Evolutionary conservation across 305 asterid species (phyloP), one percentile per base, ranked within the genome.

Genomic region (Ajuga reptans): DNA sequence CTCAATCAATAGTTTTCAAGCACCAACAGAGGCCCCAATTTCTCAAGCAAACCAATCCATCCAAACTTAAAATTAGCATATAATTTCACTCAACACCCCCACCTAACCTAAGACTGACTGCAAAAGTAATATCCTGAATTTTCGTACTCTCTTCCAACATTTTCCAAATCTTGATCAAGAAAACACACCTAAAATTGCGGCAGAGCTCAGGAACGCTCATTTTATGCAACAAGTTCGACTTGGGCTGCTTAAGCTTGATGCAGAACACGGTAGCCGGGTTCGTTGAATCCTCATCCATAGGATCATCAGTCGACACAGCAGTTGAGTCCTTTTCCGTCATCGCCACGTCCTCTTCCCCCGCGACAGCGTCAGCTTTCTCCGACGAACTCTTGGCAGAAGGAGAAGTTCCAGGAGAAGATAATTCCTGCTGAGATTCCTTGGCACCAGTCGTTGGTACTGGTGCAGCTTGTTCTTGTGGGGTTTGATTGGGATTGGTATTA

Each of bases 171-270:
- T 59, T 37, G 56, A 79, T 29, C 66, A 16, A 4, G 34, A 6
- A 59, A 81, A 17, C 58, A 27, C 80, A 92, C 98, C 98, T 92
- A 71, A 92, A 92, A 65, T 85, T 90, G 17, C 98, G 97, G 80
- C 98, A 92, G 36, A 92, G 98, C 81, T 93, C 98, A 0, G 98
- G 98, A 73, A 93, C 97, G 57, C 95, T 87, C 98, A 93, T 93
- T 72, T 93, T 93, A 64, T 88, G 86, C 78, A 84, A 82, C 80
- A 90, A 82, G 80, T 83, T 93, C 9, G 92, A 84, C 78, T 68
- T 89, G 0, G 94, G 95, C 78, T 93, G 98, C 82, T 83, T 87
- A 18, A 93, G 87, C 79, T 80, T 84, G 75, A 89, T 89, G 58
- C 90, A 84, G 72, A 93, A 93, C 27, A 93, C 94, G 47, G 84